phyloP scores from a whole-genome alignment of 352 stramenopile genomes.

The Phytophthora sp. region DNA sequence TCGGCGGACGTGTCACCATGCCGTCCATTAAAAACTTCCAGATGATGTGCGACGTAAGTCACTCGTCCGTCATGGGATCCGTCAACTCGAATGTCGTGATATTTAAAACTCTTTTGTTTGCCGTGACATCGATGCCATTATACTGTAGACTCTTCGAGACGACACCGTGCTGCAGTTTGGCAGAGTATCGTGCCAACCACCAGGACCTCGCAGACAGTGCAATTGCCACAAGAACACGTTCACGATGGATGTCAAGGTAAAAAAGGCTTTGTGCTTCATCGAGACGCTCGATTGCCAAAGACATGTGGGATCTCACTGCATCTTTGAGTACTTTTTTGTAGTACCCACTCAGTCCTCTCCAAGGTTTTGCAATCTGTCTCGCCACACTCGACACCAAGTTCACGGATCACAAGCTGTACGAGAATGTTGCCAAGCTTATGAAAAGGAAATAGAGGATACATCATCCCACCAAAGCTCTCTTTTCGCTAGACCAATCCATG shows the following conservation, averaged over 20 bases:
- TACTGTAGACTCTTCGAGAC: slow-evolving; percentile 46
- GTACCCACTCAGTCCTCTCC: slow-evolving; percentile 81
- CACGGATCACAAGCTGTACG: slow-evolving; percentile 55
- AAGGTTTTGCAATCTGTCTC: slow-evolving; percentile 91
- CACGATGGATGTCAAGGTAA: slow-evolving; percentile 92
- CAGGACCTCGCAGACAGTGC: slow-evolving; percentile 52
- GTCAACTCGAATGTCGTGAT: neutral
- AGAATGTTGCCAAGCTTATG: slow-evolving; percentile 51
- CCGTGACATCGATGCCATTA: too few relatives aligned
- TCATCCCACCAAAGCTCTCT: too few relatives aligned
- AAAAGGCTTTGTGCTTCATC: neutral
- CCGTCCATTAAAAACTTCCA: slow-evolving; percentile 82
- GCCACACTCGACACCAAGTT: slow-evolving; percentile 86
- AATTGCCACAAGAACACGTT: slow-evolving; percentile 91
- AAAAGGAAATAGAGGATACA: slow-evolving; percentile 47
- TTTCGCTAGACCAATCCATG: too few relatives aligned
- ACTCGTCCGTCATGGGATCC: slow-evolving; percentile 48
- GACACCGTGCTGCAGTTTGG: slow-evolving; percentile 65
- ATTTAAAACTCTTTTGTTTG: neutral
- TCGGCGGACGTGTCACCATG: slow-evolving; percentile 69
- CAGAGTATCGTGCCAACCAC: slow-evolving; percentile 63
- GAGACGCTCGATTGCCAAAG: neutral
- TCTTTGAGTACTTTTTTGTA: slow-evolving; percentile 35
- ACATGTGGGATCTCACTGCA: neutral
- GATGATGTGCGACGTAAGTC: slow-evolving; percentile 56